A percentile compares a stretch with the other conserved stretches of the same genome.
phyloP scores from a whole-genome alignment of 179 eudicot species.

The Actinidia polygama region DNA sequence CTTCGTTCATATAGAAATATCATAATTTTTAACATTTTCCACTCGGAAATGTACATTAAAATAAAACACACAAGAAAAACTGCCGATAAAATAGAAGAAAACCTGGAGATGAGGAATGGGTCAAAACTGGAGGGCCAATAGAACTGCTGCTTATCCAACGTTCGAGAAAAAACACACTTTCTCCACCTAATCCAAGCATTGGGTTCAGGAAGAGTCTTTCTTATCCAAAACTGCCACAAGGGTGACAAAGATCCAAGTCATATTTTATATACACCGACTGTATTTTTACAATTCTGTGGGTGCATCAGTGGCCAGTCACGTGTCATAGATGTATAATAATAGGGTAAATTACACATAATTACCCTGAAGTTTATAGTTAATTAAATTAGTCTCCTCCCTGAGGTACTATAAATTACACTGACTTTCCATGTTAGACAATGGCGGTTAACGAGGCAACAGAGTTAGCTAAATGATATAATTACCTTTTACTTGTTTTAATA shows the following conservation, averaged over 20 bases:
- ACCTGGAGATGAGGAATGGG: not conserved
- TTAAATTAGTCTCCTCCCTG: not conserved
- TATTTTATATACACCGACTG: not conserved
- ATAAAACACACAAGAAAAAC: too few relatives aligned
- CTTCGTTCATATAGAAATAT: too few relatives aligned
- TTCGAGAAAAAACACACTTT: not conserved
- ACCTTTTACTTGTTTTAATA: too few relatives aligned
- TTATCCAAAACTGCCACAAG: not conserved
- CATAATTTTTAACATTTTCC: too few relatives aligned
- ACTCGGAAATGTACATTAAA: too few relatives aligned
- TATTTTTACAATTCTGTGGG: not conserved
- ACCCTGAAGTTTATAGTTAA: too few relatives aligned
- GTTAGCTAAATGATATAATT: too few relatives aligned
- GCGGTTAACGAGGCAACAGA: not conserved
- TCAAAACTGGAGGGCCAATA: slow-evolving; percentile 4
- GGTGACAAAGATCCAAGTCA: not conserved
- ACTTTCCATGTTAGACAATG: not conserved
- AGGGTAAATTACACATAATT: too few relatives aligned
- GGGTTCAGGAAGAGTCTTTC: not conserved
- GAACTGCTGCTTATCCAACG: not conserved
- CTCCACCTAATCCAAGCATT: not conserved
- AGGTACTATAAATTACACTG: not conserved
- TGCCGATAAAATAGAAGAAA: not conserved
- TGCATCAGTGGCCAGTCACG: not conserved
- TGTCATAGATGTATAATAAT: too few relatives aligned